phyloP scores from a whole-genome alignment of 768 basidiomycete species.

The Gloeophyllum trabeum region DNA sequence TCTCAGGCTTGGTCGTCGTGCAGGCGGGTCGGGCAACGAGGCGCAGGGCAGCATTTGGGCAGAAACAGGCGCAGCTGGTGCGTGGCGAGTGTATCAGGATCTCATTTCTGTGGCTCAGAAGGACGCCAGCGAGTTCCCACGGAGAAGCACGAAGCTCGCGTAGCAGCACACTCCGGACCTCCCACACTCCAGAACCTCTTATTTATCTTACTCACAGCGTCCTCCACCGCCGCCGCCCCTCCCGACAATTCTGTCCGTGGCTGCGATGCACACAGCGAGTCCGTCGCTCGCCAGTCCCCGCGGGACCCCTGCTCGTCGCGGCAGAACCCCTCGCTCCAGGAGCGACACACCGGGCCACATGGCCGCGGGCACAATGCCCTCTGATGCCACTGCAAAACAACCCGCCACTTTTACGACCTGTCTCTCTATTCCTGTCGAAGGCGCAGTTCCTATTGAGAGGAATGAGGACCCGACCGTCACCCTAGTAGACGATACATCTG shows the following conservation, averaged over 20 bases:
- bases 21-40: no score
- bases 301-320: background rate
- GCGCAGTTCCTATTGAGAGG: conserved; percentile 51
- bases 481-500: conserved; percentile 24
- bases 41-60: no score
- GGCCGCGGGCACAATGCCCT: conserved; percentile 12
- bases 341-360: background rate
- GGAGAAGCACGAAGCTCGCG: background rate
- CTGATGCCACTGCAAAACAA: conserved; percentile 38
- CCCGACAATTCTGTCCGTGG: background rate
- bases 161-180: background rate
- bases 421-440: conserved; percentile 69
- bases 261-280: background rate
- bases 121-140: background rate
- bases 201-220: background rate
- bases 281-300: background rate
- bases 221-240: background rate
- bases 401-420: conserved; percentile 47
- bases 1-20: no score
- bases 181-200: background rate
- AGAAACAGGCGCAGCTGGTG: no score
- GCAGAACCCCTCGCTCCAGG: background rate
- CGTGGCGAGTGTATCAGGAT: no score
- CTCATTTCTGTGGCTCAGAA: no score
- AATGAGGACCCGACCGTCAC: conserved; percentile 22